These are phyloP conservation scores for Stygiomarasmius scandens DNA, from an alignment of 1,284 basidiomycete species.

Conservation along the genomic window DNA sequence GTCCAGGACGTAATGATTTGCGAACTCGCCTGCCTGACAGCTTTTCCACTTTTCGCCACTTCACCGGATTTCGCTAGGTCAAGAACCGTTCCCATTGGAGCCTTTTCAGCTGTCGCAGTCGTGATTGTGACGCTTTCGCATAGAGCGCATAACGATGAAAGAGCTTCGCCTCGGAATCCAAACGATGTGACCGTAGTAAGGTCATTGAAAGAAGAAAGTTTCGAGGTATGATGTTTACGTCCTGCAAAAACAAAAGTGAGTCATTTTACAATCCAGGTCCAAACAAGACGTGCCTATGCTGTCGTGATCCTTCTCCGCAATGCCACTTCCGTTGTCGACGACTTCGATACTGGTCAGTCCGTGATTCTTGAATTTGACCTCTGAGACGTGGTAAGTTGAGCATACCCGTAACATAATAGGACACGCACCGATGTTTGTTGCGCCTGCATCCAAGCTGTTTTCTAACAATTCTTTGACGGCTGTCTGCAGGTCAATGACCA, in stretches of 20 bases:
- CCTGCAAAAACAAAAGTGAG: conserved; percentile 42
- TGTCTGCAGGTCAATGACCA: conserved; percentile 91
- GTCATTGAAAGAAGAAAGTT: conserved; percentile 79
- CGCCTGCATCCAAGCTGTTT: conserved; percentile 93
- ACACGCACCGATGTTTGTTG: conserved; percentile 80
- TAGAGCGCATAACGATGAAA: conserved; percentile 91
- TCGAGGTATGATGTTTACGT: conserved; percentile 94
- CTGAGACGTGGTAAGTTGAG: conserved; percentile 41
- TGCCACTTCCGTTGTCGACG: conserved; percentile 90
- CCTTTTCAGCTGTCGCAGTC: conserved; percentile 72
- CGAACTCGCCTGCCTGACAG: conserved; percentile 72
- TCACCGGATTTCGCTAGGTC: conserved; percentile 71
- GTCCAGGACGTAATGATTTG: neutral
- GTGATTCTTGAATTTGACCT: conserved; percentile 89
- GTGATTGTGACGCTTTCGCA: conserved; percentile 71
- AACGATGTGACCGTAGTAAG: conserved; percentile 82
- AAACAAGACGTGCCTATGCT: conserved; percentile 63
- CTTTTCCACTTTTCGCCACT: conserved; percentile 54
- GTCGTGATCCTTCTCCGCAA: conserved; percentile 77
- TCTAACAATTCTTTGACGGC: conserved; percentile 97
- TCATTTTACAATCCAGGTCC: neutral
- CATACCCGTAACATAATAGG: neutral
- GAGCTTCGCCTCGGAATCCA: conserved; percentile 95
- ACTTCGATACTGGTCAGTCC: conserved; percentile 90
- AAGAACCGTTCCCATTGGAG: conserved; percentile 80